phyloP scores from a whole-genome alignment of 2,329 filamentous ascomycete species.

The Pyrenochaeta sp. region DNA sequence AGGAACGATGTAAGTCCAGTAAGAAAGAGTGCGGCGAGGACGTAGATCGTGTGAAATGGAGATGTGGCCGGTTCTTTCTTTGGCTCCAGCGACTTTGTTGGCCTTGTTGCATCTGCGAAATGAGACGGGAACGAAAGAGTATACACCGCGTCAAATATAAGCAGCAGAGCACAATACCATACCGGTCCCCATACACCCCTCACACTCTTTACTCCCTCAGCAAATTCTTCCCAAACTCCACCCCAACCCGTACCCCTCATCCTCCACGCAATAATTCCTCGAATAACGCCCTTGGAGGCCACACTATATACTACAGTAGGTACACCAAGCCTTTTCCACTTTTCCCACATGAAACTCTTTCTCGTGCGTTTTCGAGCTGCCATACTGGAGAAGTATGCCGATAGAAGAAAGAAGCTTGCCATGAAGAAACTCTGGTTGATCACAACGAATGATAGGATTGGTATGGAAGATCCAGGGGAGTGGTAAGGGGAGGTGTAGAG shows the following conservation, averaged over 20 bases:
- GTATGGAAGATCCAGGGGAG: conserved; percentile 6
- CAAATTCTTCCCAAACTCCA: background rate
- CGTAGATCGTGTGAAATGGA: background rate
- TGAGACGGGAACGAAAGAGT: background rate
- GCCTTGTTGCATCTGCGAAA: background rate
- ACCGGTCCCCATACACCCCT: conserved; percentile 26
- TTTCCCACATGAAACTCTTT: conserved; percentile 14
- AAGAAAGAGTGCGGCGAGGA: conserved; percentile 3
- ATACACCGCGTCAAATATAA: conserved; percentile 26
- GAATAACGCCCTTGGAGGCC: conserved; percentile 3
- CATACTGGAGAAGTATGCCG: conserved; percentile 26
- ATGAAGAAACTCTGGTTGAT: conserved; percentile 35
- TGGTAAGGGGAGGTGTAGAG: conserved; percentile 13
- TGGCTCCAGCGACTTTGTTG: background rate
- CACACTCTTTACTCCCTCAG: conserved; percentile 5
- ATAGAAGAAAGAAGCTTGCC: conserved; percentile 30
- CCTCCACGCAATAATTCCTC: conserved; percentile 6
- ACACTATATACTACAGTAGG: conserved; percentile 21
- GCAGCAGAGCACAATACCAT: conserved; percentile 29
- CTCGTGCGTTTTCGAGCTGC: conserved; percentile 8
- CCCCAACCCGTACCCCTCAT: conserved; percentile 2
- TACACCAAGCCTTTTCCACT: conserved; percentile 26
- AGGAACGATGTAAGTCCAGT: conserved; percentile 11
- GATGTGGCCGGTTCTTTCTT: background rate
- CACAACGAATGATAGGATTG: conserved; percentile 20